Conservation (phyloP, 192 early-diverging fungal species). For the Coemansia sp. region DNA sequence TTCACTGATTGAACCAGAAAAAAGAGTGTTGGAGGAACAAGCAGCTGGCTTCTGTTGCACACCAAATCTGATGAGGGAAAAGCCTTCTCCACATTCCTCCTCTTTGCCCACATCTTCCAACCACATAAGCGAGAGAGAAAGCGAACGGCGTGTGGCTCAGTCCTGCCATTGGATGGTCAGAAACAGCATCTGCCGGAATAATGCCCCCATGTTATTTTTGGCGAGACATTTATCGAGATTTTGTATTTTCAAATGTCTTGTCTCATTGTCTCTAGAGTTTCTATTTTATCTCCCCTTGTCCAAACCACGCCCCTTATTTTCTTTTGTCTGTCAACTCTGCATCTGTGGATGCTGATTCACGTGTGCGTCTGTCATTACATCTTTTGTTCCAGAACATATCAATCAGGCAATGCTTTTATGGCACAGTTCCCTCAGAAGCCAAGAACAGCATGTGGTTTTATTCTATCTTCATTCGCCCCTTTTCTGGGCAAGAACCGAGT, state of each 20-base stretch:
- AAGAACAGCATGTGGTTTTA: too few species aligned
- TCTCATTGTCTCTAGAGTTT: background rate
- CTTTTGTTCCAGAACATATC: background rate
- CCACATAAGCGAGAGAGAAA: background rate
- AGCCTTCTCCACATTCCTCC: background rate
- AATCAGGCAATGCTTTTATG: background rate
- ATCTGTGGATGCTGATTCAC: background rate
- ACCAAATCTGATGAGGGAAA: too few species aligned
- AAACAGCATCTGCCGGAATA: background rate
- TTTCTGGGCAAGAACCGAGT: too few species aligned
- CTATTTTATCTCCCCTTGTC: background rate
- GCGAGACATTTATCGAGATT: background rate
- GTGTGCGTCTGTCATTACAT: background rate
- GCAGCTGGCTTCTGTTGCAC: too few species aligned
- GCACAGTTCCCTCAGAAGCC: background rate
- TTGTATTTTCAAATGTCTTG: background rate
- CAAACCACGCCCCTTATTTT: background rate
- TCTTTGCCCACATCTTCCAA: background rate
- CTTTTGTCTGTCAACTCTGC: background rate
- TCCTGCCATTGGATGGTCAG: background rate
- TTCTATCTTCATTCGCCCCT: too few species aligned
- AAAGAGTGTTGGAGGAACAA: too few species aligned
- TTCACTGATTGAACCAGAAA: background rate
- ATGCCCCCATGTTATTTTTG: slow-evolving; percentile 3
- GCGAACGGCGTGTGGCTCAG: background rate